Evolutionary conservation across 805 yeast species (phyloP), one percentile per base, ranked within the genome.

Genomic region (Starmerella scarabaei): DNA sequence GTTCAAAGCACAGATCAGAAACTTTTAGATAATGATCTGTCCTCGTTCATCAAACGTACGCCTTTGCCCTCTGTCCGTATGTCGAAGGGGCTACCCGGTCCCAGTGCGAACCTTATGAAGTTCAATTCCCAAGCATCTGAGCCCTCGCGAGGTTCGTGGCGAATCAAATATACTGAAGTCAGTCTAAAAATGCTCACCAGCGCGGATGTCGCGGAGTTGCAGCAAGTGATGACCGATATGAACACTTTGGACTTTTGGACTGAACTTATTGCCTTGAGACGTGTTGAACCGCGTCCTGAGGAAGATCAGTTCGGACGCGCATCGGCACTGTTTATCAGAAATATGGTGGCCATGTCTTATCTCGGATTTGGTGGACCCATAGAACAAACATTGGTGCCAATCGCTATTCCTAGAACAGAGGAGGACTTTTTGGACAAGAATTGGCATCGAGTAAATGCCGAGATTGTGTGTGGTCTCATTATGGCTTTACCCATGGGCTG

Each of bases 401-500:
- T n/a, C 12, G 11, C 16, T 11, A 8, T 20, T 3, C 3, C n/a
- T 3, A 21, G 15, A 5, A 21, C 33, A 6, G 21, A 29, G 12
- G 29, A 28, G 12, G 36, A 39, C n/a, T 6, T 35, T 21, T 77
- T 74, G 42, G 94, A 84, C 42, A 80, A 78, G 50, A 72, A 83
- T 14, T 64, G 80, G 2, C 93, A 86, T 54, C 75, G 91, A 21
- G 75, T 79, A 9, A 65, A 71, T 1, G 73, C 83, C 41, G 96
- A 86, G 56, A 56, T 82, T 2, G 9, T 28, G 4, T 37, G 36
- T 16, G 56, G 48, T 3, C 33, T 42, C 0, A 19, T 43, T 21
- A 37, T 41, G n/a, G 39, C 52, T 2, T 14, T 33, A 4, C 46
- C 44, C 3, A 24, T 41, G 9, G n/a, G 41, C 15, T n/a, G 14